Evolutionary conservation across 306 rosid genomes (phyloP).

Genomic region (Vicia faba): DNA sequence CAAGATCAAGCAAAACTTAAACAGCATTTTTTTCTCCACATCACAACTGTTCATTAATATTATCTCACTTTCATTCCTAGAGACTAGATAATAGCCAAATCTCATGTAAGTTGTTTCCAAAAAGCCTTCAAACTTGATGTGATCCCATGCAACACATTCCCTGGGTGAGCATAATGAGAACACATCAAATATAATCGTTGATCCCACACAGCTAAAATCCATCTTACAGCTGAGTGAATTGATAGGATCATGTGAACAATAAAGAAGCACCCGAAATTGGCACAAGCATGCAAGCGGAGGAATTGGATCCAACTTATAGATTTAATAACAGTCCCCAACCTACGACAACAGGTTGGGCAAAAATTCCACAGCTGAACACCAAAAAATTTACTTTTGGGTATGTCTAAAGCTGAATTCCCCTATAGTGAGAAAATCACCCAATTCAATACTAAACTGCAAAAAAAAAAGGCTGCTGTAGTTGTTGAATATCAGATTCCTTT

Average conservation of each 20-base stretch:
- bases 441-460: background rate
- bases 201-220: background rate
- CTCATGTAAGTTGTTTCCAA: background rate
- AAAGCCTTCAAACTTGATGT: background rate
- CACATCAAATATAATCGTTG: background rate
- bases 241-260: slow-evolving; percentile 33
- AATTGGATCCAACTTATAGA: background rate
- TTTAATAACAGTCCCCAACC: background rate
- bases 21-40: background rate
- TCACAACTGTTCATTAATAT: background rate
- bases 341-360: background rate
- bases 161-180: background rate
- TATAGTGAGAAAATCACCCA: background rate
- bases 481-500: background rate
- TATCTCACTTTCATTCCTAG: background rate
- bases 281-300: background rate
- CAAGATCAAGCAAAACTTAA: background rate
- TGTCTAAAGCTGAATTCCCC: background rate
- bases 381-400: background rate
- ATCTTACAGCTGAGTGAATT: slow-evolving; percentile 48
- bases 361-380: background rate
- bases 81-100: background rate
- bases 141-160: background rate
- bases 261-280: slow-evolving; percentile 14
- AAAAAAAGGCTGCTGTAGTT: background rate